Conservation (phyloP, 2,329 filamentous ascomycete genomes). For the Curvularia spicifera region DNA sequence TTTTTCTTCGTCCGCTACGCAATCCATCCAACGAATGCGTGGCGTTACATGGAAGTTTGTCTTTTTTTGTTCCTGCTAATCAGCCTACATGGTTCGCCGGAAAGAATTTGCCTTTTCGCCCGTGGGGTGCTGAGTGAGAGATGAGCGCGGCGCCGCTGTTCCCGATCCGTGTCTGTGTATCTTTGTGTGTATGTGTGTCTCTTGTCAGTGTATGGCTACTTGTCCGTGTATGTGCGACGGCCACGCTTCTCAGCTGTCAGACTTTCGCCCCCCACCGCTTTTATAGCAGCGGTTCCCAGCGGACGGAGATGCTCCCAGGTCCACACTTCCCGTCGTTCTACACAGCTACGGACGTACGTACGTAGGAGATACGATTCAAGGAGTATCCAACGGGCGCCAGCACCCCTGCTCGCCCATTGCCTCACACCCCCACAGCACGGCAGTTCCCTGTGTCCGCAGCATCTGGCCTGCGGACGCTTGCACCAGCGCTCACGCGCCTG, state of each 20-base stretch:
- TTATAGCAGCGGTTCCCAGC: slow-evolving; percentile 28
- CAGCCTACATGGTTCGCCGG: slow-evolving; percentile 17
- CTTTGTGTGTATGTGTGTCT: too few relatives aligned
- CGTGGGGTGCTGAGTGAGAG: slow-evolving; percentile 27
- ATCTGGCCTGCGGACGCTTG: slow-evolving; percentile 33
- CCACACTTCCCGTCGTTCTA: slow-evolving; percentile 23
- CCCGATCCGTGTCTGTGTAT: neutral
- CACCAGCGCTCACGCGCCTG: slow-evolving; percentile 33
- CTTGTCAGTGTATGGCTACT: neutral
- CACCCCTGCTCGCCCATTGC: slow-evolving; percentile 32
- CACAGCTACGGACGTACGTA: neutral
- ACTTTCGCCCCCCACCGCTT: slow-evolving; percentile 17
- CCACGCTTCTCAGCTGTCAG: slow-evolving; percentile 23
- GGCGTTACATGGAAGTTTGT: slow-evolving; percentile 25
- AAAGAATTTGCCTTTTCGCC: slow-evolving; percentile 17
- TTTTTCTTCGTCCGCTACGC: slow-evolving; percentile 21
- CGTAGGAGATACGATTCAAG: slow-evolving; percentile 25
- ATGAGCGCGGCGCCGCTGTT: slow-evolving; percentile 10
- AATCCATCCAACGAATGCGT: slow-evolving; percentile 28
- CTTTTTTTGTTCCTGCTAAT: neutral
- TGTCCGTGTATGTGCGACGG: slow-evolving; percentile 22
- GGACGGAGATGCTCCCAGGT: slow-evolving; percentile 18
- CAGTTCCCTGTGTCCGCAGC: slow-evolving; percentile 46
- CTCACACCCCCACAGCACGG: slow-evolving; percentile 46
- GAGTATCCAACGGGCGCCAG: slow-evolving; percentile 23